phyloP scores from a whole-genome alignment of 805 yeast genomes.

The Kodamaea fukazawae region DNA sequence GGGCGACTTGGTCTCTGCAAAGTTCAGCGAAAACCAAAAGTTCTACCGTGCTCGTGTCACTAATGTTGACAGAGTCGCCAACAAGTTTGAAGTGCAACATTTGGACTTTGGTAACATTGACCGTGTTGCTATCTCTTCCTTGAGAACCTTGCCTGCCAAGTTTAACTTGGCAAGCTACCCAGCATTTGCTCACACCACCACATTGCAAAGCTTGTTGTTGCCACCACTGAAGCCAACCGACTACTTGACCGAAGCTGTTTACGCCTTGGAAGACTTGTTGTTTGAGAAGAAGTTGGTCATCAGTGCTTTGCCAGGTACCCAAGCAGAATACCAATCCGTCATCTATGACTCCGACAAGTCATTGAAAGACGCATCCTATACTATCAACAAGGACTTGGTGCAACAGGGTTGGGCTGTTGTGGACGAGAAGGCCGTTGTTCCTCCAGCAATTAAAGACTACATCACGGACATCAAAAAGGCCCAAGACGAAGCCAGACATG shows the following conservation, averaged over 20 bases:
- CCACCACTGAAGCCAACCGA: slow-evolving; percentile 59
- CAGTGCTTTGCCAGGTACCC: slow-evolving; percentile 43
- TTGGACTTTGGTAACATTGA: slow-evolving; percentile 62
- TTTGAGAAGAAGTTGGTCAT: slow-evolving; percentile 55
- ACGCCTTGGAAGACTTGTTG: slow-evolving; percentile 51
- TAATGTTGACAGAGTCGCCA: slow-evolving; percentile 42
- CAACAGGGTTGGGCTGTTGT: slow-evolving; percentile 61
- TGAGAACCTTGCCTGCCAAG: slow-evolving; percentile 53
- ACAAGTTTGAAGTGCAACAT: slow-evolving; percentile 50
- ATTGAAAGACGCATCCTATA: slow-evolving; percentile 50
- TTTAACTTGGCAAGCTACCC: slow-evolving; percentile 40
- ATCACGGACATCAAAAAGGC: slow-evolving; percentile 34
- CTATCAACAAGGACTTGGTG: slow-evolving; percentile 59
- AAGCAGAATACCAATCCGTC: slow-evolving; percentile 49
- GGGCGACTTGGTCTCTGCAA: slow-evolving; percentile 57
- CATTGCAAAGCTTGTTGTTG: slow-evolving; percentile 49
- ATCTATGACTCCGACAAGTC: slow-evolving; percentile 58
- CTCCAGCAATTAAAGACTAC: slow-evolving; percentile 35
- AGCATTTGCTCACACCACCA: slow-evolving; percentile 55
- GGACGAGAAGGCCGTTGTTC: slow-evolving; percentile 25
- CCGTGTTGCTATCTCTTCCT: slow-evolving; percentile 39
- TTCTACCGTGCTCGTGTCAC: slow-evolving; percentile 58
- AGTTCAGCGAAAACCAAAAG: slow-evolving; percentile 50
- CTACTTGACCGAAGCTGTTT: slow-evolving; percentile 53
- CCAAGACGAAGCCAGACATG: slow-evolving; percentile 49